Conservation (phyloP, 768 basidiomycete genomes). For the Calocera cornea region DNA sequence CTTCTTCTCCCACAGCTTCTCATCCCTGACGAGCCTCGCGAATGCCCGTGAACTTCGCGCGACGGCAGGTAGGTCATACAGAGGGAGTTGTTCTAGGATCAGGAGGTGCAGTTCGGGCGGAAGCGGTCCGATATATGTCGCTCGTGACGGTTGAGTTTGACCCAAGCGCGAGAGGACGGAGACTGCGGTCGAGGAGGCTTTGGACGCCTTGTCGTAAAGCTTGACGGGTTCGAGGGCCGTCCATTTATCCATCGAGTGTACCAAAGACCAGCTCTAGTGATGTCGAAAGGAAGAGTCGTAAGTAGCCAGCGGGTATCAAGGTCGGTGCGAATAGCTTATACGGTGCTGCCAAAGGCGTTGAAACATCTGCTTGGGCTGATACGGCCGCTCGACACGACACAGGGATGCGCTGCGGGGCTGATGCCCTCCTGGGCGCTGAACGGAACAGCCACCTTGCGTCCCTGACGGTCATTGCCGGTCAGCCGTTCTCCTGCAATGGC, state of each 20-base stretch:
- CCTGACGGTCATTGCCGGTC: too few species aligned
- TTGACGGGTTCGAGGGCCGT: conserved; percentile 48
- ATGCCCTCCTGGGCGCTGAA: neutral
- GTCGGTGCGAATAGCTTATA: neutral
- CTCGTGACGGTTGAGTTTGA: conserved; percentile 14
- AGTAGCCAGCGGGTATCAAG: neutral
- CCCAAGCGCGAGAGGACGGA: conserved; percentile 5
- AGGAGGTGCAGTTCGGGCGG: conserved; percentile 65
- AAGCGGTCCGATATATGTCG: conserved; percentile 53
- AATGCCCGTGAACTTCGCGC: conserved; percentile 53
- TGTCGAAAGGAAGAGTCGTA: neutral
- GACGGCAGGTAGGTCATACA: conserved; percentile 71
- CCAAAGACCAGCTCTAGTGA: neutral
- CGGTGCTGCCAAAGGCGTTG: neutral
- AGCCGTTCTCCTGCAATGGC: neutral
- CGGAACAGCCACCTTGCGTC: neutral
- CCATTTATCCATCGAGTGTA: conserved; percentile 61
- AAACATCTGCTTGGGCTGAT: neutral
- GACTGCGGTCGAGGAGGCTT: conserved; percentile 23
- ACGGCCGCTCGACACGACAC: neutral
- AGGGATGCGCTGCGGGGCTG: neutral
- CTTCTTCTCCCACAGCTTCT: conserved; percentile 61
- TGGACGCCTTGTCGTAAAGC: conserved; percentile 22
- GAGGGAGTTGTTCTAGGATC: conserved; percentile 56
- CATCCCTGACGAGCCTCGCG: conserved; percentile 49